Conservation (phyloP, 768 basidiomycete genomes). For the Melanogaster broomeanus region DNA sequence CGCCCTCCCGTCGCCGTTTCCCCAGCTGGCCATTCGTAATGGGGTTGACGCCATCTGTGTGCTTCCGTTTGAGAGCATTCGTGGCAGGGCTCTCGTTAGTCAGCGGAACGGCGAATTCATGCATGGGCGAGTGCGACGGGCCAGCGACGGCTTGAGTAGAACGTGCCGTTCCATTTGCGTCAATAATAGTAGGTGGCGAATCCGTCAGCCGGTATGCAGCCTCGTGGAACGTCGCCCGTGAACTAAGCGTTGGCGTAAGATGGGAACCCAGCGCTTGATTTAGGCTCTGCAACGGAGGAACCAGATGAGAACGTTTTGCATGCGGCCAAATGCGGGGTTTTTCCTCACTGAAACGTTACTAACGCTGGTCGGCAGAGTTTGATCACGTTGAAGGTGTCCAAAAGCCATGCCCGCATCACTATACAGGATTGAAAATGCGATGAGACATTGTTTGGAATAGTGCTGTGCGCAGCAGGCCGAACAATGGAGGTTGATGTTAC, state of each 20-base stretch:
- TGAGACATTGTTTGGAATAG: constrained; percentile 12
- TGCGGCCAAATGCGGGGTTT: constrained; percentile 16
- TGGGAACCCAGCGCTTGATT: constrained; percentile 62
- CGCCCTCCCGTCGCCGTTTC: constrained; percentile 33
- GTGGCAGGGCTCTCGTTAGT: constrained; percentile 23
- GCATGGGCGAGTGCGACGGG: constrained; percentile 34
- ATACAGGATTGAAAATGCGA: constrained; percentile 20
- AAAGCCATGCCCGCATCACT: constrained; percentile 66
- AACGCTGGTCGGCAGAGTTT: constrained; percentile 44
- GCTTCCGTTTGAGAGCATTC: constrained; percentile 46
- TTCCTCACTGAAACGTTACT: constrained; percentile 59
- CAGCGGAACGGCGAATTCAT: constrained; percentile 33
- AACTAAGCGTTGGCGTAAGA: constrained; percentile 40
- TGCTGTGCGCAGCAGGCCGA: background rate
- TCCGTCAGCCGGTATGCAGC: constrained; percentile 29
- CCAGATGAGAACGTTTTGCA: constrained; percentile 30
- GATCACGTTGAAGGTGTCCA: constrained; percentile 59
- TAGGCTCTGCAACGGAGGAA: constrained; percentile 44
- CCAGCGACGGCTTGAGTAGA: constrained; percentile 29
- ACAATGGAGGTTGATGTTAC: constrained; percentile 1
- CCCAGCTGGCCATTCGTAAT: constrained; percentile 25
- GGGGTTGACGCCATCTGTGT: constrained; percentile 34
- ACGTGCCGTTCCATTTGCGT: constrained; percentile 26
- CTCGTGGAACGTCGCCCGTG: constrained; percentile 35
- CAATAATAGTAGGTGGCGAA: constrained; percentile 33